Evolutionary conservation across 2,329 filamentous ascomycete species (phyloP).

Genomic region (Paecilomyces sp.): DNA sequence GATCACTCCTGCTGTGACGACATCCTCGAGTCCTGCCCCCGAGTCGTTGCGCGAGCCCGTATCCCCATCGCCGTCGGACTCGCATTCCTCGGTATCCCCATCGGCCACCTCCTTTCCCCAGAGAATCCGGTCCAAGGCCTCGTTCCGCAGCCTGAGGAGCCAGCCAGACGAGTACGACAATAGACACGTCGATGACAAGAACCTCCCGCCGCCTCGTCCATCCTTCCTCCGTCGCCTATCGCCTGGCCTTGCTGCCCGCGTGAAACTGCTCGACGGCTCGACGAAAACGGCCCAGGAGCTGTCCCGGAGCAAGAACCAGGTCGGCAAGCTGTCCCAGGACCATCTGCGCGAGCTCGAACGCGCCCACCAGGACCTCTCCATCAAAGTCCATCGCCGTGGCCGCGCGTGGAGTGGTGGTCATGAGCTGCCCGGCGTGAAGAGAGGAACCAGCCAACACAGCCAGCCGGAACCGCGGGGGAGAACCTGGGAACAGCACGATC

Average conservation of each 20-base stretch:
- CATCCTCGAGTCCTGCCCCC: constrained; percentile 14
- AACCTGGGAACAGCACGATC: constrained; percentile 8
- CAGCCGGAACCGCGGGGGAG: constrained; percentile 6
- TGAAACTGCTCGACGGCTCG: constrained; percentile 34
- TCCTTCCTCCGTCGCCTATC: constrained; percentile 36
- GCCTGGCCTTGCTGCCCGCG: constrained; percentile 34
- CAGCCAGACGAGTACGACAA: constrained; percentile 17
- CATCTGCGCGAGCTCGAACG: constrained; percentile 35
- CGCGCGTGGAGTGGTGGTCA: constrained; percentile 24
- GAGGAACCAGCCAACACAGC: constrained; percentile 12
- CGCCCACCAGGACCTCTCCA: constrained; percentile 30
- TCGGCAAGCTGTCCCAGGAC: constrained; percentile 34
- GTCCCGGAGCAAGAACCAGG: constrained; percentile 16
- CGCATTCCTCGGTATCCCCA: constrained; percentile 14
- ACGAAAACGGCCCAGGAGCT: constrained; percentile 15
- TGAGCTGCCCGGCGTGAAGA: constrained; percentile 2
- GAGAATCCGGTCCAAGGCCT: constrained; percentile 30
- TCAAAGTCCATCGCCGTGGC: constrained; percentile 30
- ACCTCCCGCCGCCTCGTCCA: constrained; percentile 11
- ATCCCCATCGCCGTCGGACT: constrained; percentile 13
- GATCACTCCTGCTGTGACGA: constrained; percentile 24
- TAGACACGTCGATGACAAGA: constrained; percentile 17
- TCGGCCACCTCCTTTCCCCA: constrained; percentile 18
- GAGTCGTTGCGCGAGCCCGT: constrained; percentile 9
- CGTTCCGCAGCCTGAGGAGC: constrained; percentile 23